Conservation (phyloP, 805 yeast genomes). For the Barnettozyma californica region DNA sequence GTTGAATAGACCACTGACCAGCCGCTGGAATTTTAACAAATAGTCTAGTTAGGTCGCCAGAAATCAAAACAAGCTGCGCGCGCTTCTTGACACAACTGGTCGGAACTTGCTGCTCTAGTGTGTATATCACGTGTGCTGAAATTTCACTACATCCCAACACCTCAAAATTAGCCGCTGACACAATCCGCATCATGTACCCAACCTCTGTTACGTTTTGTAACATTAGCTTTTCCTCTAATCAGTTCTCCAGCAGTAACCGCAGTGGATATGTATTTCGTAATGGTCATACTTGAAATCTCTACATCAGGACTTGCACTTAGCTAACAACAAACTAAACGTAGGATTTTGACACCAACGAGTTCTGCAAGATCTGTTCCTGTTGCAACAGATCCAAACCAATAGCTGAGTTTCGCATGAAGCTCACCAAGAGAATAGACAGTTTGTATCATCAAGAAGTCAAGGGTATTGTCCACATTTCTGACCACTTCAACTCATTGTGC, state of each 20-base stretch:
- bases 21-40: background rate
- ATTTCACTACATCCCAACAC: too few relatives aligned
- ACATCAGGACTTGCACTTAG: background rate
- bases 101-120: background rate
- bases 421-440: background rate
- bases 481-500: background rate
- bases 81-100: background rate
- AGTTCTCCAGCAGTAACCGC: background rate
- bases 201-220: background rate
- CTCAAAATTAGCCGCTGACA: background rate
- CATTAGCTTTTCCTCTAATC: too few relatives aligned
- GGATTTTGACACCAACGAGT: background rate
- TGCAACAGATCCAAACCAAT: constrained; percentile 1
- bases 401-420: background rate
- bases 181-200: background rate
- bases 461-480: background rate
- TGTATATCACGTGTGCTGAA: background rate
- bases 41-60: background rate
- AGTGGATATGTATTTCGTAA: background rate
- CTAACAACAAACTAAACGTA: background rate
- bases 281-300: background rate
- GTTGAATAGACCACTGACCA: background rate
- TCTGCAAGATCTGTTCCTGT: background rate
- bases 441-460: background rate
- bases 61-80: background rate